phyloP scores from a whole-genome alignment of 2,329 filamentous ascomycete species.

The Diplodia mutila region DNA sequence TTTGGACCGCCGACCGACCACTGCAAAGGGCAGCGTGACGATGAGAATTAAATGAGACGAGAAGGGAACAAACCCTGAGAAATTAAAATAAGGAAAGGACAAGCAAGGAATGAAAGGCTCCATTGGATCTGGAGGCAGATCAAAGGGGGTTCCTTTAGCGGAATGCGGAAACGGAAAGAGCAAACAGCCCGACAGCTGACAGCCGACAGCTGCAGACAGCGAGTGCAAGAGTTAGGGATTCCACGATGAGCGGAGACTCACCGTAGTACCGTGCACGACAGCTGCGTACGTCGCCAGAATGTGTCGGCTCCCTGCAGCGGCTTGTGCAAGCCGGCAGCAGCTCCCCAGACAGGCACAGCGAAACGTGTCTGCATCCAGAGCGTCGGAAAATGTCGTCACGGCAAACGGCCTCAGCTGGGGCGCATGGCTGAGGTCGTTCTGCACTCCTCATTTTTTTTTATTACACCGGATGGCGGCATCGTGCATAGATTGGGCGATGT shows the following conservation, averaged over 20 bases:
- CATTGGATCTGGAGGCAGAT: not conserved
- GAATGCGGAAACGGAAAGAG: not conserved
- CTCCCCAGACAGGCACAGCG: not conserved
- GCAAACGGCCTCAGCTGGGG: constrained; percentile 5
- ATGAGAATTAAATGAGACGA: not conserved
- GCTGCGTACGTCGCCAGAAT: not conserved
- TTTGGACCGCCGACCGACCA: not conserved
- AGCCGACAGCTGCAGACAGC: not conserved
- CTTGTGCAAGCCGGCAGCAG: not conserved
- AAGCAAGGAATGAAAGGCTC: not conserved
- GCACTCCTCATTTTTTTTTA: constrained; percentile 8
- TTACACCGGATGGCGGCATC: constrained; percentile 14
- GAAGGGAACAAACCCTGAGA: not conserved
- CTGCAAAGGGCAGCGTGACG: not conserved
- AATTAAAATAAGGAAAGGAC: not conserved
- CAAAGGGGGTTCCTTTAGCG: not conserved
- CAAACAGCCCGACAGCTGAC: not conserved
- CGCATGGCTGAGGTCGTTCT: not conserved
- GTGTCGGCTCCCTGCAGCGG: constrained; percentile 7
- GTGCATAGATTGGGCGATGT: constrained; percentile 17
- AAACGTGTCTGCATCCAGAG: not conserved
- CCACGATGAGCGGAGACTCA: constrained; percentile 2
- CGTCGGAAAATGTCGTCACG: constrained; percentile 5
- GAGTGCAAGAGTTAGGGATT: not conserved
- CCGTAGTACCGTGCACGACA: not conserved